These are phyloP conservation scores for Penicillium decumbens DNA, from an alignment of 2,329 filamentous ascomycete genomes.

Conservation along the genomic window DNA sequence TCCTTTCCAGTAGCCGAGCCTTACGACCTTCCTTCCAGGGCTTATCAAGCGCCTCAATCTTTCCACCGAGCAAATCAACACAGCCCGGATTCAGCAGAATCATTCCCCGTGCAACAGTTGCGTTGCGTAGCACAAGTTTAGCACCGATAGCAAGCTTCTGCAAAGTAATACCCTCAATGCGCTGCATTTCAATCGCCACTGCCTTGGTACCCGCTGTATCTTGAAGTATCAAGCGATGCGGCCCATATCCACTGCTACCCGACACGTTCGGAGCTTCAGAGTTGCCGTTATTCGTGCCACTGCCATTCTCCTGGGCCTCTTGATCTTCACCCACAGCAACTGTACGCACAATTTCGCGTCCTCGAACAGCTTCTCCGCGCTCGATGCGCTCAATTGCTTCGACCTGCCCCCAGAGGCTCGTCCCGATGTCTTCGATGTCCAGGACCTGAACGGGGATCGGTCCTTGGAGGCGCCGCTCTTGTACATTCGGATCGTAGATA, in stretches of 20 bases:
- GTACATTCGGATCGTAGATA: constrained; percentile 50
- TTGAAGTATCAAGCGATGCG: constrained; percentile 77
- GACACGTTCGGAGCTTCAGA: constrained; percentile 11
- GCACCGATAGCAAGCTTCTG: constrained; percentile 63
- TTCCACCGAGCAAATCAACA: constrained; percentile 76
- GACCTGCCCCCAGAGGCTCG: constrained; percentile 79
- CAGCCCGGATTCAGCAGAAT: constrained; percentile 68
- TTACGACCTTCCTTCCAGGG: constrained; percentile 71
- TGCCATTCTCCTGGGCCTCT: constrained; percentile 31
- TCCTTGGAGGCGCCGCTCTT: constrained; percentile 54
- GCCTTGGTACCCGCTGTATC: constrained; percentile 67
- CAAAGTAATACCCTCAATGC: constrained; percentile 62
- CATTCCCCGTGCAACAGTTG: constrained; percentile 65
- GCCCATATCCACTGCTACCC: constrained; percentile 43
- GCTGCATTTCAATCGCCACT: constrained; percentile 67
- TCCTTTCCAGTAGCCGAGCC: constrained; percentile 59
- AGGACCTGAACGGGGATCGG: constrained; percentile 75
- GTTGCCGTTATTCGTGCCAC: constrained; percentile 8
- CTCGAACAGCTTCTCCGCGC: constrained; percentile 51
- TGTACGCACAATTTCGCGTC: constrained; percentile 76
- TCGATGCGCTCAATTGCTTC: constrained; percentile 61
- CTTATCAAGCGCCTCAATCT: constrained; percentile 74
- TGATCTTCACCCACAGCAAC: constrained; percentile 51
- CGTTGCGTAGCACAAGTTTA: constrained; percentile 69
- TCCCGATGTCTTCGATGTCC: constrained; percentile 76